phyloP scores from a whole-genome alignment of 257 asterid species.

The Solanum verrucosum region DNA sequence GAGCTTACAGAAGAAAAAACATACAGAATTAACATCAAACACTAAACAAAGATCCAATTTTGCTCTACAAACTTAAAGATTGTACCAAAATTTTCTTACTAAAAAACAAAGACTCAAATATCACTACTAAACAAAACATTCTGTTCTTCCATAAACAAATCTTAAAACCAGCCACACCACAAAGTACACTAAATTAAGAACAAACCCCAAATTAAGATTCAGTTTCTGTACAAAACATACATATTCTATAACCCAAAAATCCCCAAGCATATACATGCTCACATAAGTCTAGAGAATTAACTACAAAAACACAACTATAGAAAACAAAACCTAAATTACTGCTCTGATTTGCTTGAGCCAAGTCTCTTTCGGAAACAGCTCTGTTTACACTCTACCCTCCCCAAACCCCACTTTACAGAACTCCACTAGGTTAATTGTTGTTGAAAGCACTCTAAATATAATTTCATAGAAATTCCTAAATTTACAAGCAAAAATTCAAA shows the following conservation, averaged over 20 bases:
- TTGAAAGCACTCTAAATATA: background rate
- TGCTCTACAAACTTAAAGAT: background rate
- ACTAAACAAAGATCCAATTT: background rate
- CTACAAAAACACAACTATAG: background rate
- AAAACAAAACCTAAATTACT: too few relatives aligned
- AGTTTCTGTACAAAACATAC: background rate
- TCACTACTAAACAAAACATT: background rate
- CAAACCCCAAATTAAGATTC: background rate
- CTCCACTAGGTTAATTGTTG: too few relatives aligned
- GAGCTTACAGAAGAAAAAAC: too few relatives aligned
- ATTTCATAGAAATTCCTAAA: background rate
- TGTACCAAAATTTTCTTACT: background rate
- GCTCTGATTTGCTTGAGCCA: background rate
- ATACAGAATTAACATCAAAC: background rate
- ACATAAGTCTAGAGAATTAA: background rate
- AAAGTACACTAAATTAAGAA: background rate
- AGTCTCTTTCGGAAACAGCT: background rate
- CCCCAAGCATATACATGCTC: background rate
- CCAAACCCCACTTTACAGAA: background rate
- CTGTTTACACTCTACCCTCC: background rate
- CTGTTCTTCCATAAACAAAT: background rate
- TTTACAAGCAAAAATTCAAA: background rate
- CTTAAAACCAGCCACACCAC: background rate
- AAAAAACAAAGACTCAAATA: background rate
- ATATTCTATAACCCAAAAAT: background rate